These are phyloP conservation scores for Plasmodium fragile DNA, from an alignment of 169 alveolate species.

Conservation along the genomic window DNA sequence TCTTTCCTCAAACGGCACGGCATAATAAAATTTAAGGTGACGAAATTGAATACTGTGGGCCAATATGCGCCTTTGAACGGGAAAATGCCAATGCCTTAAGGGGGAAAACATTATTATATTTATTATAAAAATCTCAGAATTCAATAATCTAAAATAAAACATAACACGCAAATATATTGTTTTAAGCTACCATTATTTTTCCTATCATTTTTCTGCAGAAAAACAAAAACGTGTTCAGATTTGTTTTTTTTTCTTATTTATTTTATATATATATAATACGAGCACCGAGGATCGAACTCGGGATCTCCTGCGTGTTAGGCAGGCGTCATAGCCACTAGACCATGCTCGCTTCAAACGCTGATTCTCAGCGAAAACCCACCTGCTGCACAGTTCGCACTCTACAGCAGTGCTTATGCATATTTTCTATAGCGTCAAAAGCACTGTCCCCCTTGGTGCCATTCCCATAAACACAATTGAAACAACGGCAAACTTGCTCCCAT, in stretches of 20 bases:
- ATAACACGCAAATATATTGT: too few relatives aligned
- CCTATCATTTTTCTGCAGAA: not conserved
- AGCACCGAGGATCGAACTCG: conserved; percentile 96
- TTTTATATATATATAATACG: too few relatives aligned
- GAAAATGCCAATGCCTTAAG: not conserved
- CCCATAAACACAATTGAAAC: not conserved
- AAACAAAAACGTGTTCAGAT: too few relatives aligned
- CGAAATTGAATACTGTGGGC: not conserved
- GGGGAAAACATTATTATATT: not conserved
- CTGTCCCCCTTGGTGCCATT: not conserved
- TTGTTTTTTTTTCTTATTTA: not conserved
- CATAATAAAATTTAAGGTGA: not conserved
- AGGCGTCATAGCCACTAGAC: conserved; percentile 96
- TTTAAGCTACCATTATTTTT: too few relatives aligned
- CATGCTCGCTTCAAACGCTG: conserved; percentile 88
- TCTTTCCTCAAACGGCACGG: not conserved
- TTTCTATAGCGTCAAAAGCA: not conserved
- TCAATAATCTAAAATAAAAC: not conserved
- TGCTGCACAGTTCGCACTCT: not conserved
- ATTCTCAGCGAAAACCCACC: not conserved
- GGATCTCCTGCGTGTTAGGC: conserved; percentile 95
- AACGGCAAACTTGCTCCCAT: not conserved
- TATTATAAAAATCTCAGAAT: too few relatives aligned
- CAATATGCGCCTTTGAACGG: not conserved
- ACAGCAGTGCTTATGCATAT: not conserved